Evolutionary conservation across 2,329 filamentous ascomycete species (phyloP), one percentile per base, ranked within the genome.

Genomic region (Cordyceps fumosorosea): DNA sequence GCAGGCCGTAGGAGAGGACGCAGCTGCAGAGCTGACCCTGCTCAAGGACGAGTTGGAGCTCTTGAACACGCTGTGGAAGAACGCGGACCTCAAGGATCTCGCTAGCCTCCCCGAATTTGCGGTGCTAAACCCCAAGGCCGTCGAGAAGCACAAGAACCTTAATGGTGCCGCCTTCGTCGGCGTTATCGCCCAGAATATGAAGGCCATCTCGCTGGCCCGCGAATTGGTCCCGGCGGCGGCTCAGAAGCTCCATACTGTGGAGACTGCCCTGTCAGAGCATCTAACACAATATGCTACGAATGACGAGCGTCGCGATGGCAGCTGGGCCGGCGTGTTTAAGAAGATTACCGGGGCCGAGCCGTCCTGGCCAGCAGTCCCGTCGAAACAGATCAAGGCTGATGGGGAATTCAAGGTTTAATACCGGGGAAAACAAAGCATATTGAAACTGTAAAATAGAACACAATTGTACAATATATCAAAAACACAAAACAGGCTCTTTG

Each of bases 201-300:
- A 68, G 66, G 83, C 79, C 22, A 72, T 84, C 58, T 72, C 76
- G 47, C 64, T 77, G 64, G 79, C 82, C 16, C 70, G 74, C 48
- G 69, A 79, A 65, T 71, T 81, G 16, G 68, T 81, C 6, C 68
- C 67, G 12, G 65, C 69, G 2, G 67, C 66, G 18, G 70, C 67
- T 12, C 62, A 70, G 52, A 65, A 18, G 18, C 68, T 85, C 54
- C 66, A 73, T 63, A 65, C 71, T n/a, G 74, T 80, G 22, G 71
- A 73, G n/a, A 70, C 76, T 42, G 64, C 67, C 4, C 66, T 82
- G 26, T 68, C 70, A 12, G 66, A 68, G 37, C 73, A 81, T 64
- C 63, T 80, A n/a, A 64, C 69, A 50, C 69, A 72, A 56, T 72
- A 69, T 64, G 65, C 70, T 8, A 44, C 63, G 64, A 67, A 62